Evolutionary conservation across 1,284 basidiomycete genomes (phyloP), one percentile per base, ranked within the genome.

Genomic region (Boletellus sp.): DNA sequence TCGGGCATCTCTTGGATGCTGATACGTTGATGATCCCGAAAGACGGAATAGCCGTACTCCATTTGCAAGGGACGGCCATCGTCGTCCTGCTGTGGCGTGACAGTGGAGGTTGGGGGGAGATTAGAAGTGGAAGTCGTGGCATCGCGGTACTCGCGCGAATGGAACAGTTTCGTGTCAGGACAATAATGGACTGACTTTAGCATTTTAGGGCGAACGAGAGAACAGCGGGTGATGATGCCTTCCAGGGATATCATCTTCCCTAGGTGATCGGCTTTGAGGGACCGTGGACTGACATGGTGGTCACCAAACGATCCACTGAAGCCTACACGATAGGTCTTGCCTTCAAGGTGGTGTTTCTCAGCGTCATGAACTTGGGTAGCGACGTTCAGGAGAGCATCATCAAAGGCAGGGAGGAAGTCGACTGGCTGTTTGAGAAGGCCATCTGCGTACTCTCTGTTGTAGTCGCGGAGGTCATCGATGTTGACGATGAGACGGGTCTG

Each of bases 1-100:
- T 99, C 97, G 1, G 97, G 97, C 96, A 99, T 99, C 69, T 99
- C 97, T 72, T 99, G 97, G 57, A 99, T 97, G 66, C 88, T 93
- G 66, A 99, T 93, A 59, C 93, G 86, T 73, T 99, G 97, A 72
- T 98, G 92, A 72, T 99, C 97, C 52, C 92, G 82, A 78, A 97
- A 99, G 6, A 89, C 84, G 64, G 91, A 93, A 57, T 89, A 78
- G 12, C 97, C 97, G 66, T 87, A 99, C 74, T 99, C 97, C 65
- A 90, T 97, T 64, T 94, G 82, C 44, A 99, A 76, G 7, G 85
- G 76, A 65, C 88, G 85, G 3, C 93, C 93, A 51, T 94, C 89
- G 44, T 94, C 93, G 67, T 99, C 95, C 42, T 86, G 86, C 68
- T 93, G 89, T 1, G 97, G 97, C 30, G 89, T 89, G 35, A 95